These are phyloP conservation scores for Aspergillus diversus DNA, from an alignment of 495 filamentous ascomycete genomes.

Conservation along the genomic window DNA sequence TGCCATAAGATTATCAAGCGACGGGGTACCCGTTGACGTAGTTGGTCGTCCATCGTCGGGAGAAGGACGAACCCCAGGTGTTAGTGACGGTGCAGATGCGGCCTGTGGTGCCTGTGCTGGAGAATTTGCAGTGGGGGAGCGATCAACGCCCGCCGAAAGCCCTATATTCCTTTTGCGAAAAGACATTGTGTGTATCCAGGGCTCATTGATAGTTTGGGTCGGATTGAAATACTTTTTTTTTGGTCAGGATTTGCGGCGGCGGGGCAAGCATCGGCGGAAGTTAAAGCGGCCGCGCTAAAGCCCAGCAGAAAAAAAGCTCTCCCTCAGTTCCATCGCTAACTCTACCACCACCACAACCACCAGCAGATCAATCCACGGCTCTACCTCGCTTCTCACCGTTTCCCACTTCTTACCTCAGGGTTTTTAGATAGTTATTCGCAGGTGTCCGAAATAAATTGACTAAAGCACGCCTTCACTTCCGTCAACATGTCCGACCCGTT, in stretches of 20 bases:
- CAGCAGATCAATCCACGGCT: background rate
- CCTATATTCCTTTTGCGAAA: slow-evolving; percentile 88
- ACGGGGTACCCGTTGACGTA: slow-evolving; percentile 86
- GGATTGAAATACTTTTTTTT: slow-evolving; percentile 13
- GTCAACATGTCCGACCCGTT: slow-evolving; percentile 72
- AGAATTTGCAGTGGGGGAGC: slow-evolving; percentile 33
- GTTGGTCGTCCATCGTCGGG: slow-evolving; percentile 85
- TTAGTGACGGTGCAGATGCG: slow-evolving; percentile 40
- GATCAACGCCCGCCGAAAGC: slow-evolving; percentile 52
- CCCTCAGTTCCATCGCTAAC: slow-evolving; percentile 7
- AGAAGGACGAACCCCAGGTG: slow-evolving; percentile 80
- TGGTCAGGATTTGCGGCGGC: slow-evolving; percentile 27
- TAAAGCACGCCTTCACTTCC: slow-evolving; percentile 14
- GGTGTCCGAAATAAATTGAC: background rate
- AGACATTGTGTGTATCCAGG: slow-evolving; percentile 60
- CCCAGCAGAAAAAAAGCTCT: slow-evolving; percentile 55
- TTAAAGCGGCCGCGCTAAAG: slow-evolving; percentile 36
- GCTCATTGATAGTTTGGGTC: slow-evolving; percentile 8
- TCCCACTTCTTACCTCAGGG: background rate
- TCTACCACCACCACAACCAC: background rate
- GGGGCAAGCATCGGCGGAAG: slow-evolving; percentile 27
- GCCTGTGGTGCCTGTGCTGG: slow-evolving; percentile 35
- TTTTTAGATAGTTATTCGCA: background rate
- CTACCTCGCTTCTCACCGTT: background rate
- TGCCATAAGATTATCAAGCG: slow-evolving; percentile 82